A percentile compares a stretch with the other conserved stretches of the same genome.
Evolutionary conservation across 2,329 filamentous ascomycete species (phyloP).

Genomic region (Colletotrichum salicis): DNA sequence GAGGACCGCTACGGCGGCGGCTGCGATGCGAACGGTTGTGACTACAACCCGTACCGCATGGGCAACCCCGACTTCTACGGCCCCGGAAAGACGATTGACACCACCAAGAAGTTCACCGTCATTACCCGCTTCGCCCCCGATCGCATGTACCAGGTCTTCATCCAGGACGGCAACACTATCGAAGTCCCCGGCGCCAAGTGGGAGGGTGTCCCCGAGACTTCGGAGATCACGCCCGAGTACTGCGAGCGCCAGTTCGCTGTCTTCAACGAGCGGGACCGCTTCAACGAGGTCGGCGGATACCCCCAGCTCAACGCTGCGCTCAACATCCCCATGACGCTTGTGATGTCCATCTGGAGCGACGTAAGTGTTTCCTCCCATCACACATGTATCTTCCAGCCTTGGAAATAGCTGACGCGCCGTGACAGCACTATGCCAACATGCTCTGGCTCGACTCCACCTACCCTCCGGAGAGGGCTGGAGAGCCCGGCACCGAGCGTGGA

Average conservation of each 20-base stretch:
- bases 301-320: slow-evolving; percentile 64
- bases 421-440: slow-evolving; percentile 67
- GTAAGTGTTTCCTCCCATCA: slow-evolving; percentile 27
- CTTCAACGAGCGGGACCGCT: slow-evolving; percentile 63
- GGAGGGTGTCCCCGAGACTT: slow-evolving; percentile 63
- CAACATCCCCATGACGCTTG: slow-evolving; percentile 67
- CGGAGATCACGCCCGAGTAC: slow-evolving; percentile 64
- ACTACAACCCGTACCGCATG: slow-evolving; percentile 73
- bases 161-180: slow-evolving; percentile 32
- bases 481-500: slow-evolving; percentile 57
- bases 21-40: slow-evolving; percentile 74
- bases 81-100: slow-evolving; percentile 66
- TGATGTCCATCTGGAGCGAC: slow-evolving; percentile 71
- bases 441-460: slow-evolving; percentile 71
- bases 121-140: slow-evolving; percentile 65
- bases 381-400: neutral
- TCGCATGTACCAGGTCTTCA: slow-evolving; percentile 35
- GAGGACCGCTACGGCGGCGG: slow-evolving; percentile 63
- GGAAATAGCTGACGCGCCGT: neutral
- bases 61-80: slow-evolving; percentile 70
- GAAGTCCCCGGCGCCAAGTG: slow-evolving; percentile 37
- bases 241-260: slow-evolving; percentile 64
- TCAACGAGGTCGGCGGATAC: slow-evolving; percentile 63
- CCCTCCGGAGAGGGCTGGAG: slow-evolving; percentile 48
- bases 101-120: slow-evolving; percentile 66